Base-by-base conservation (phyloP, 345 rosid genomes). In the Carallia brachiata region DNA sequence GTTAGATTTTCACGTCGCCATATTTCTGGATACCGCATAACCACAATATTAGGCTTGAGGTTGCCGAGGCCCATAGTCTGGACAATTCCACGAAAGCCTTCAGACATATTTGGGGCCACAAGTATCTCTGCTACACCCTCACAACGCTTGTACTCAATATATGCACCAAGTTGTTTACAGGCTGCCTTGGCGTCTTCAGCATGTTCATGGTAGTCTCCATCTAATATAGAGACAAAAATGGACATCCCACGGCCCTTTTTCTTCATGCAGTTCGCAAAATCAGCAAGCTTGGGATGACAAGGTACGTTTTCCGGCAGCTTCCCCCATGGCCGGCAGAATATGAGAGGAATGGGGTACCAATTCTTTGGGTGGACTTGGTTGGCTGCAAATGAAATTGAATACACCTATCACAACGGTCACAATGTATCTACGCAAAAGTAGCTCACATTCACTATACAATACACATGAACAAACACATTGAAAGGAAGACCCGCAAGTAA, bases 161-260 rank as follows among this genome's bases (percentile, higher is more conserved):
- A 96, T 62, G 98, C 80, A 32, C 74, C 83, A 15, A 96, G 89
- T 70, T 88, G 92, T 87, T 87, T 90, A 88, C 96, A 86, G 53
- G 96, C 98, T 67, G 78, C 71, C 78, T 89, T 92, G 4, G 99
- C 99, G 73, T 90, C 97, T 88, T 96, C 98, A 18, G 98, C 99
- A 75, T 83, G 75, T 66, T 96, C 98, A 68, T 89, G 90, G 81
- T 96, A 96, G 80, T 92, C 94, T n/a, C 99, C 99, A 47, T 96
- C 98, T 63, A 92, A 64, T 73, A 93, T 93, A 15, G 94, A 89
- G 62, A 90, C 84, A 37, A 96, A 92, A 64, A 96, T 92, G 70
- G 97, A 96, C 99, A 96, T 96, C 70, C 99, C 99, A 48, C 97
- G 91, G 48, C 98, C 99, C 79, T 96, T 96, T 77, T 96, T 96